A percentile compares a stretch with the other conserved stretches of the same genome.
Conservation (phyloP, 2,329 filamentous ascomycete species). For the Daldinia sp. region DNA sequence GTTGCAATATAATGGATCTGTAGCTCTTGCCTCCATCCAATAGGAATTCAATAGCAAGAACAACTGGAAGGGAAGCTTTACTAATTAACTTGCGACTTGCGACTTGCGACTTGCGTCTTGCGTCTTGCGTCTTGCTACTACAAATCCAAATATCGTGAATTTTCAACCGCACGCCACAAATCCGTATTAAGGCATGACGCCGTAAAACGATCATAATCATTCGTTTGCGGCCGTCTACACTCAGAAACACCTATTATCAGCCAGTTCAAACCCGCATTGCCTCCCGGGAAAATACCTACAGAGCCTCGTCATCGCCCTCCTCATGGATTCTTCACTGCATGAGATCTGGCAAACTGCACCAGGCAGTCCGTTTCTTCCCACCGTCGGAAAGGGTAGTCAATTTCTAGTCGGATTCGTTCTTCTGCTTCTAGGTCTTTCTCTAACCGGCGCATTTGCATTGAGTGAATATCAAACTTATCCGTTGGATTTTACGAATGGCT, state of each 20-base stretch:
- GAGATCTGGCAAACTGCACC: conserved; percentile 94
- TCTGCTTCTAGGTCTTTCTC: conserved; percentile 73
- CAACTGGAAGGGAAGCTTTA: conserved; percentile 1
- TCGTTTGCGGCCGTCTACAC: neutral
- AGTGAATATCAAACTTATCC: conserved; percentile 64
- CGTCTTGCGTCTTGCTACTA: no score
- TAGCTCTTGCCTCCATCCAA: conserved; percentile 1
- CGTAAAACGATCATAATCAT: conserved; percentile 1
- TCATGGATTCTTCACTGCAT: conserved; percentile 83
- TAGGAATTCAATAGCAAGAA: neutral
- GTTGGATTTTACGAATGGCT: conserved; percentile 34
- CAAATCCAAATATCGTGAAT: conserved; percentile 2
- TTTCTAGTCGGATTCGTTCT: conserved; percentile 82
- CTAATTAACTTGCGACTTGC: no score
- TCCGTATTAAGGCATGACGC: conserved; percentile 18
- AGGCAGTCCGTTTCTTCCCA: conserved; percentile 82
- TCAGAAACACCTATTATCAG: conserved; percentile 1
- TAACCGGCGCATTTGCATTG: conserved; percentile 83
- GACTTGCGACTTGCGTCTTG: no score
- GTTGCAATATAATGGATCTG: conserved; percentile 2
- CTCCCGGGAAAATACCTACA: conserved; percentile 1
- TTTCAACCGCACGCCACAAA: neutral
- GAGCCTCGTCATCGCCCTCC: conserved; percentile 39
- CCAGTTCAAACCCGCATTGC: neutral
- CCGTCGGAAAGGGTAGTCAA: conserved; percentile 82